phyloP scores from a whole-genome alignment of 192 early-diverging fungal species.

The Phlyctochytrium bullatum region DNA sequence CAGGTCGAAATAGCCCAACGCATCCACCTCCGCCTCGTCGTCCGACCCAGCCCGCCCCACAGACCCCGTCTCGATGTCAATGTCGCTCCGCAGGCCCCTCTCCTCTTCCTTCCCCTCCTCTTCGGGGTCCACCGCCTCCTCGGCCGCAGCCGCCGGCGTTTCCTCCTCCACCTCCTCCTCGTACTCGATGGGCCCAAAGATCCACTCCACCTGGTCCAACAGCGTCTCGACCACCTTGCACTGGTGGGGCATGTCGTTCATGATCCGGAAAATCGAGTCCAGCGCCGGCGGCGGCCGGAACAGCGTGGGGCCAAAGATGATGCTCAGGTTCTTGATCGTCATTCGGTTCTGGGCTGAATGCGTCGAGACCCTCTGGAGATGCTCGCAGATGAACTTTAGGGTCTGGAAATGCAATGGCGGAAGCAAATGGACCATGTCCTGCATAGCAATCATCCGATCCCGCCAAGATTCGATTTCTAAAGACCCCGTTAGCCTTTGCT shows the following conservation, averaged over 20 bases:
- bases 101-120: no score
- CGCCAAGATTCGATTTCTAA: conserved; percentile 48
- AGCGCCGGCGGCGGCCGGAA: conserved; percentile 34
- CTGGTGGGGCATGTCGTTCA: conserved; percentile 45
- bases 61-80: no score
- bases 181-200: conserved; percentile 59
- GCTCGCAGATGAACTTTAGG: conserved; percentile 50
- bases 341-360: conserved; percentile 75
- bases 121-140: no score
- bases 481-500: conserved; percentile 3
- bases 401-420: conserved; percentile 43
- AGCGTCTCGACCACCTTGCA: conserved; percentile 43
- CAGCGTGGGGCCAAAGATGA: conserved; percentile 92
- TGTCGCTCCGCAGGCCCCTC: no score
- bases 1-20: no score
- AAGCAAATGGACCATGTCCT: conserved; percentile 52
- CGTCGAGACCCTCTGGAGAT: conserved; percentile 56
- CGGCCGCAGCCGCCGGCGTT: no score
- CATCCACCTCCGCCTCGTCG: no score
- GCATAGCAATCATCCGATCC: conserved; percentile 49
- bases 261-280: conserved; percentile 26
- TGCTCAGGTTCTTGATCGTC: conserved; percentile 87
- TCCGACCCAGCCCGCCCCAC: not conserved
- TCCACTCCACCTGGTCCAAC: conserved; percentile 53
- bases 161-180: conserved; percentile 33